phyloP scores from a whole-genome alignment of 331 rosid genomes.

The Cydonia oblonga region DNA sequence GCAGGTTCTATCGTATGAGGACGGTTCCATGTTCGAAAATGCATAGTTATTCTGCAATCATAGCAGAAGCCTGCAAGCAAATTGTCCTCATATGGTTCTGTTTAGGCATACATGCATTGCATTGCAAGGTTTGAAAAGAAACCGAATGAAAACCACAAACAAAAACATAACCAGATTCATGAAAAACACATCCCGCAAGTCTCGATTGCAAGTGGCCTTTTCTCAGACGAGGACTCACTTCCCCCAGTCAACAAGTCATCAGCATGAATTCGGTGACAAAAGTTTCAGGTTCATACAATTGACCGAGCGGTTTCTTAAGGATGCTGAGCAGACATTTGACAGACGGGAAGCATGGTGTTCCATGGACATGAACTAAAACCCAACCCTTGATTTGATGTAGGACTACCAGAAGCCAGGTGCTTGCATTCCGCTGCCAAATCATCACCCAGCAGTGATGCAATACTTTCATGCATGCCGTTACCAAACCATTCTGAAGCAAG shows the following conservation, averaged over 20 bases:
- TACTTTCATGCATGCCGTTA: conserved; percentile 25
- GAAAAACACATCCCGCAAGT: conserved; percentile 8
- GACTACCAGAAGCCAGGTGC: conserved; percentile 28
- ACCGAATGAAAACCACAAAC: conserved; percentile 12
- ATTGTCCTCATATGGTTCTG: conserved; percentile 17
- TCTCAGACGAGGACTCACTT: conserved; percentile 4
- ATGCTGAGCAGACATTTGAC: conserved; percentile 42
- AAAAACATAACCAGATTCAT: conserved; percentile 3
- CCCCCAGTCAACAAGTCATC: conserved; percentile 13
- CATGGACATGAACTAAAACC: conserved; percentile 42
- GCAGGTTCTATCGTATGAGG: conserved; percentile 11
- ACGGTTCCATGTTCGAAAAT: conserved; percentile 14
- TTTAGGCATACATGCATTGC: conserved; percentile 25
- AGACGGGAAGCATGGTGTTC: conserved; percentile 54
- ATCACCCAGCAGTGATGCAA: conserved; percentile 32
- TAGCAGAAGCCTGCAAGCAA: conserved; percentile 18
- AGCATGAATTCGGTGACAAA: conserved; percentile 15
- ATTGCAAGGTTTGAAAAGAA: neutral
- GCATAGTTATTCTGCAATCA: conserved; percentile 30
- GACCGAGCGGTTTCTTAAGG: conserved; percentile 24
- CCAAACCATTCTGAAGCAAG: conserved; percentile 60
- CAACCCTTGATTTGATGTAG: conserved; percentile 35
- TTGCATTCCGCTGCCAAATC: conserved; percentile 42
- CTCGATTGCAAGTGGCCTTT: conserved; percentile 18
- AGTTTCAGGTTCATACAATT: conserved; percentile 28